phyloP scores from a whole-genome alignment of 148 eudicot species.

The Drosera capensis region DNA sequence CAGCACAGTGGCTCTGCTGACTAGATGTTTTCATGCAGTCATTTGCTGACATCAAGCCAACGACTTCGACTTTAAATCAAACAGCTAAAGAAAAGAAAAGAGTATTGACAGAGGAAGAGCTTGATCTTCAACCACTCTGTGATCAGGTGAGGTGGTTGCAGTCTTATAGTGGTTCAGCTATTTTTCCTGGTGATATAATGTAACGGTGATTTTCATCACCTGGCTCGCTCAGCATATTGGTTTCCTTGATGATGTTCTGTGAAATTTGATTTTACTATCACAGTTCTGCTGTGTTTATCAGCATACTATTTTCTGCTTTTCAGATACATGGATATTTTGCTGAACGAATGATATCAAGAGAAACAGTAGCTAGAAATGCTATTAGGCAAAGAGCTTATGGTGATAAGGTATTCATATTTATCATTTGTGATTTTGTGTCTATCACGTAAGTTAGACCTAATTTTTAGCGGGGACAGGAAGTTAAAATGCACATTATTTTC shows the following conservation, averaged over 20 bases:
- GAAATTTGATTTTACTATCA: background rate
- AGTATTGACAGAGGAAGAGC: conserved; percentile 32
- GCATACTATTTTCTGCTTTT: background rate
- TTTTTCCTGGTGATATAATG: too few relatives aligned
- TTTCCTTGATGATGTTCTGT: background rate
- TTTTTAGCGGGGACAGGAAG: background rate
- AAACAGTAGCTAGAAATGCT: conserved; percentile 52
- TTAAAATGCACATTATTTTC: too few relatives aligned
- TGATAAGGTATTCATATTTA: conserved; percentile 30
- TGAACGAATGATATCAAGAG: conserved; percentile 66
- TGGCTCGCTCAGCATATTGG: background rate
- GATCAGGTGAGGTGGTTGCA: conserved; percentile 50
- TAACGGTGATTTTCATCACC: background rate
- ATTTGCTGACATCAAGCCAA: conserved; percentile 31
- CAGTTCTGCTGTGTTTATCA: background rate
- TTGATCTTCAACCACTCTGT: conserved; percentile 59
- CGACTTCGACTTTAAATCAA: conserved; percentile 21
- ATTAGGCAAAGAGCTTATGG: conserved; percentile 51
- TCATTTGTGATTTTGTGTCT: background rate
- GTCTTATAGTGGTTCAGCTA: too few relatives aligned
- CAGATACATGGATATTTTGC: conserved; percentile 70
- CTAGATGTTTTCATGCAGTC: conserved; percentile 33
- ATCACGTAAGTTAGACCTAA: conserved; percentile 1
- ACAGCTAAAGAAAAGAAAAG: conserved; percentile 22
- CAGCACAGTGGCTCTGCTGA: background rate